These are phyloP conservation scores for Fusarium foetens DNA, from an alignment of 2,329 filamentous ascomycete species.

Conservation along the genomic window DNA sequence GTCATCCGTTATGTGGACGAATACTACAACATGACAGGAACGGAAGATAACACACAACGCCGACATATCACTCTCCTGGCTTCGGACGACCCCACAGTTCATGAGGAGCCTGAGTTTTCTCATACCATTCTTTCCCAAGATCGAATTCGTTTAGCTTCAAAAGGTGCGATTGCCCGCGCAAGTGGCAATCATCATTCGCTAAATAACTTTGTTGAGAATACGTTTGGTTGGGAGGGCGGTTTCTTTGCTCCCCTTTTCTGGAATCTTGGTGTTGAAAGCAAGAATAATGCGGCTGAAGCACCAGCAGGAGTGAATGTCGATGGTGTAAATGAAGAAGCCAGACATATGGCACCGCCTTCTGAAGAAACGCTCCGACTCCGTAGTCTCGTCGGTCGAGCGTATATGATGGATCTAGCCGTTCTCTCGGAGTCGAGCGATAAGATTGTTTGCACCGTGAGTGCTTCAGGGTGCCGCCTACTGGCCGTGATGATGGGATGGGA, in stretches of 20 bases:
- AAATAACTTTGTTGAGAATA: slow-evolving; percentile 76
- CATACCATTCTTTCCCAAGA: slow-evolving; percentile 73
- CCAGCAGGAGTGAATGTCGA: slow-evolving; percentile 42
- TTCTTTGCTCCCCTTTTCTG: slow-evolving; percentile 87
- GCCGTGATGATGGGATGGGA: slow-evolving; percentile 92
- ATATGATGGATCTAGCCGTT: slow-evolving; percentile 82
- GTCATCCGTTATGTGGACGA: slow-evolving; percentile 65
- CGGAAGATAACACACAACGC: slow-evolving; percentile 50
- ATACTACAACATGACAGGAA: slow-evolving; percentile 56
- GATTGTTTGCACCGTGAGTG: slow-evolving; percentile 80
- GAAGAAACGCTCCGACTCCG: slow-evolving; percentile 72
- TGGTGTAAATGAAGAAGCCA: slow-evolving; percentile 41
- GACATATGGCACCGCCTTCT: slow-evolving; percentile 50
- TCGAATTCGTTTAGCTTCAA: slow-evolving; percentile 78
- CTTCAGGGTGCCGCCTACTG: slow-evolving; percentile 76
- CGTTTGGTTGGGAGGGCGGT: slow-evolving; percentile 87
- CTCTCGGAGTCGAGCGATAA: slow-evolving; percentile 74
- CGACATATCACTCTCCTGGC: slow-evolving; percentile 71
- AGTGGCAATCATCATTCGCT: slow-evolving; percentile 61
- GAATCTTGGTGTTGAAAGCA: slow-evolving; percentile 69
- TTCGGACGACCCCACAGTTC: slow-evolving; percentile 83
- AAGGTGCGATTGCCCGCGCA: slow-evolving; percentile 57
- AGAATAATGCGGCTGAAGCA: slow-evolving; percentile 52
- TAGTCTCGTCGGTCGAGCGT: slow-evolving; percentile 81
- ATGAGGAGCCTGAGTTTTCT: slow-evolving; percentile 71